Evolutionary conservation across 2,329 filamentous ascomycete genomes (phyloP).

Genomic region (Xylaria sp.): DNA sequence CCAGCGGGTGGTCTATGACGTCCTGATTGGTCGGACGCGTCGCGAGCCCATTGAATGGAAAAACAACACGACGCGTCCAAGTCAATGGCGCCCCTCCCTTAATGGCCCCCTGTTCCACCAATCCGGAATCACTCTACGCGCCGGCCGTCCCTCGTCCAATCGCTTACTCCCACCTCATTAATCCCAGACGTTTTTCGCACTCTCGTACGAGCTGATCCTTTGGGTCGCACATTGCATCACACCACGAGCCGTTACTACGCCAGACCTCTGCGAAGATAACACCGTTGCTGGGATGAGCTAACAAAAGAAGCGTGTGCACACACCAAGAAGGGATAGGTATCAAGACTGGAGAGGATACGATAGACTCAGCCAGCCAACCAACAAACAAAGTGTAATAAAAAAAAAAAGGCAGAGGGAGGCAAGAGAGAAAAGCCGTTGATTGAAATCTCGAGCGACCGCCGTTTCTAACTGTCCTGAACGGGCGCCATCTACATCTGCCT

Average conservation of each 20-base stretch:
- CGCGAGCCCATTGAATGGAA: slow-evolving; percentile 16
- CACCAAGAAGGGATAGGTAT: background rate
- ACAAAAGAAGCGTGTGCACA: slow-evolving; percentile 8
- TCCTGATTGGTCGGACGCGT: slow-evolving; percentile 38
- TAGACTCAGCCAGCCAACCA: slow-evolving; percentile 19
- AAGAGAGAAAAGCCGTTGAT: slow-evolving; percentile 5
- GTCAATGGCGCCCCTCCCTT: slow-evolving; percentile 19
- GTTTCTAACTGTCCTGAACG: background rate
- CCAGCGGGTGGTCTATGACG: slow-evolving; percentile 4
- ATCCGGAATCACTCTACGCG: slow-evolving; percentile 40
- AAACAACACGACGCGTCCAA: slow-evolving; percentile 38
- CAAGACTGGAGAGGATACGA: slow-evolving; percentile 15
- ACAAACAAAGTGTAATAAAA: background rate
- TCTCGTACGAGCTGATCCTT: slow-evolving; percentile 36
- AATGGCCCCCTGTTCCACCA: slow-evolving; percentile 26
- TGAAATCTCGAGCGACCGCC: slow-evolving; percentile 11
- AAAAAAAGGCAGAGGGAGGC: background rate
- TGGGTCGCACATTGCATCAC: slow-evolving; percentile 33
- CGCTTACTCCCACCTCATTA: slow-evolving; percentile 33
- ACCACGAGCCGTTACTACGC: slow-evolving; percentile 24
- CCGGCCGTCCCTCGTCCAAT: slow-evolving; percentile 34
- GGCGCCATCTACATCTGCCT: background rate
- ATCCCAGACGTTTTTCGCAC: slow-evolving; percentile 32
- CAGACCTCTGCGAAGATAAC: slow-evolving; percentile 20
- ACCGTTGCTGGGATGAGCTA: slow-evolving; percentile 16